Evolutionary conservation across 83 land plant genomes (phyloP).

Genomic region (Larix sibirica): DNA sequence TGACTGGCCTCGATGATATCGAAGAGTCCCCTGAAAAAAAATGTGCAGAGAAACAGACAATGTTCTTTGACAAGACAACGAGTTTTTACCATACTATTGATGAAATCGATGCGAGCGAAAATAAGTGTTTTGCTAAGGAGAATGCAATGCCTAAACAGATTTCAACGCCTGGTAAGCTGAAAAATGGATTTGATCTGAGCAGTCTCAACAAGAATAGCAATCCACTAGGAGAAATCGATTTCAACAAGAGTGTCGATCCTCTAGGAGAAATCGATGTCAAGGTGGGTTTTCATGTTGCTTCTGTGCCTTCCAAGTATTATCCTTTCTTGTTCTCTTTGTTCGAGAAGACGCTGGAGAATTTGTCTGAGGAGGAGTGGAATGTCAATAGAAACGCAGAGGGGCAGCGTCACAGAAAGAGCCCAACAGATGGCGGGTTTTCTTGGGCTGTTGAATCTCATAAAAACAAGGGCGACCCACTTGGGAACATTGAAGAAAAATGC

Average conservation of each 20-base stretch:
- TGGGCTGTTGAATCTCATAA: not conserved
- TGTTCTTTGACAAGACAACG: not conserved
- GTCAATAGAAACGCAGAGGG: no score
- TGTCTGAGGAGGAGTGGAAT: constrained; percentile 29
- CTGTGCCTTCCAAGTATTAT: not conserved
- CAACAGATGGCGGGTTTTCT: not conserved
- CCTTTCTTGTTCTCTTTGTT: constrained; percentile 1
- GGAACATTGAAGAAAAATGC: constrained; percentile 44
- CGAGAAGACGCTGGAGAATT: constrained; percentile 19
- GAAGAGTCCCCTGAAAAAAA: not conserved
- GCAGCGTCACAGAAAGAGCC: no score
- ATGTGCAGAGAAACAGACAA: not conserved
- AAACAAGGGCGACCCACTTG: constrained; percentile 12
- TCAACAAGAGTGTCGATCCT: not conserved
- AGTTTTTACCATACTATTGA: no score
- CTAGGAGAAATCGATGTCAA: not conserved
- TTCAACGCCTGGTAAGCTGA: not conserved
- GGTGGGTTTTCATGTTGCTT: not conserved
- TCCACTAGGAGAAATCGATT: not conserved
- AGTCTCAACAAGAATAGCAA: no score
- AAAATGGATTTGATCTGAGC: not conserved
- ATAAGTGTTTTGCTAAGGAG: not conserved
- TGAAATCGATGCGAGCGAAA: no score
- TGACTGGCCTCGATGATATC: constrained; percentile 2
- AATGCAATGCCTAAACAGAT: not conserved